phyloP scores from a whole-genome alignment of 2,329 filamentous ascomycete species.

The Endoconidiophora polonica region DNA sequence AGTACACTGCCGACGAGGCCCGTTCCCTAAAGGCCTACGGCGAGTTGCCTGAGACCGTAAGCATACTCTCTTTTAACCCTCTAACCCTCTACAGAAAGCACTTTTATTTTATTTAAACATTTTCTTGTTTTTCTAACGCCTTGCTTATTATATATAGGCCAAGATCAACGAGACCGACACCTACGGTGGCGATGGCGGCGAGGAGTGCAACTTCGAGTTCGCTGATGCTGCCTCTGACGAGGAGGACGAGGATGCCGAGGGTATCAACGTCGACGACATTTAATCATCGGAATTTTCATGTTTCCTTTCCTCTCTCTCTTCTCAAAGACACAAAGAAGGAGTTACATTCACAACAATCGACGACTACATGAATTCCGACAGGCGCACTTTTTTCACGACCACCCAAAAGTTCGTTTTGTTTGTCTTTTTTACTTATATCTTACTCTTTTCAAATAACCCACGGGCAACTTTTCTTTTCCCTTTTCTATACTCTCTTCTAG shows the following conservation, averaged over 20 bases:
- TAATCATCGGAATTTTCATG: slow-evolving; percentile 29
- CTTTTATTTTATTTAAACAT: not conserved
- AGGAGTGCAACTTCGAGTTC: slow-evolving; percentile 96
- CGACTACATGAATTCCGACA: not conserved
- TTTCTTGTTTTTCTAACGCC: not conserved
- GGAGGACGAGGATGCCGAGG: slow-evolving; percentile 45
- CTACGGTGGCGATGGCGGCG: slow-evolving; percentile 78
- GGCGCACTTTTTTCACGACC: not conserved
- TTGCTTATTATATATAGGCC: slow-evolving; percentile 28
- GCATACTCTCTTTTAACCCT: not conserved
- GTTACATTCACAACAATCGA: not conserved
- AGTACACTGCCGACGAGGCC: slow-evolving; percentile 92
- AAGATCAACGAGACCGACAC: slow-evolving; percentile 99
- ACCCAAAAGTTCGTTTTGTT: slow-evolving; percentile 14
- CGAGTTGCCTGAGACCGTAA: slow-evolving; percentile 69
- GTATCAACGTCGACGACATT: slow-evolving; percentile 92
- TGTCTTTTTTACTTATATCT: slow-evolving; percentile 12
- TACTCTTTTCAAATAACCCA: not conserved
- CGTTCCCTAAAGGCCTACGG: slow-evolving; percentile 91
- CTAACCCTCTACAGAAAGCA: not conserved
- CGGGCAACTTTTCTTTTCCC: no score
- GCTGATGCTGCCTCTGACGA: slow-evolving; percentile 66
- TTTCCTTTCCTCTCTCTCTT: not conserved
- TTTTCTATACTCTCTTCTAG: no score
- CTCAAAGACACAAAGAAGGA: not conserved